phyloP scores from a whole-genome alignment of 75 land plant genomes.

The Selaginella tamariscina region DNA sequence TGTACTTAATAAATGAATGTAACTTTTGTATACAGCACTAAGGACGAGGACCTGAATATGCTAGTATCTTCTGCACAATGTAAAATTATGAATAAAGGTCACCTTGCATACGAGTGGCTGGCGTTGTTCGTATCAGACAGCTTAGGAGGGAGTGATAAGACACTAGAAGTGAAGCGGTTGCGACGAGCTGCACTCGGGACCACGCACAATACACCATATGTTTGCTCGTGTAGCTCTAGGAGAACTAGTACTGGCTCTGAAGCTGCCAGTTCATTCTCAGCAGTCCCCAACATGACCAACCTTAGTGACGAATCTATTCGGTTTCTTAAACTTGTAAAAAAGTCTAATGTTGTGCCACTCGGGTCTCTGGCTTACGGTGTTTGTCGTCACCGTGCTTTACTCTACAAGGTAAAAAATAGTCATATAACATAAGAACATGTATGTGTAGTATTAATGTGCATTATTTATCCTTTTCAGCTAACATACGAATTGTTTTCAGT shows the following conservation, averaged over 20 bases:
- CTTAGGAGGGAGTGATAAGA: conserved; percentile 88
- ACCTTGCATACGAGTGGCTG: conserved; percentile 58
- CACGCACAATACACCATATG: conserved; percentile 51
- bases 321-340: conserved; percentile 41
- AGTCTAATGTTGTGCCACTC: conserved; percentile 71
- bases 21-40: conserved; percentile 31
- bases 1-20: not conserved
- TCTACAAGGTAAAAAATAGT: conserved; percentile 57
- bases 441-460: too few relatives aligned
- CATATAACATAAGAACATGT: too few relatives aligned
- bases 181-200: conserved; percentile 55
- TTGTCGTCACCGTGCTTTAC: conserved; percentile 28
- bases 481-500: conserved; percentile 36
- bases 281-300: conserved; percentile 26
- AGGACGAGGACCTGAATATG: conserved; percentile 78
- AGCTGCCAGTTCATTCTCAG: not conserved
- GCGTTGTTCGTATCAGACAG: conserved; percentile 89
- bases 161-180: conserved; percentile 30
- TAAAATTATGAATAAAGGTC: conserved; percentile 33
- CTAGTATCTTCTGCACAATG: conserved; percentile 55
- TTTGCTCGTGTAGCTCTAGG: conserved; percentile 61
- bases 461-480: too few relatives aligned
- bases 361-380: conserved; percentile 33
- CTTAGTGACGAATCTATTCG: conserved; percentile 64
- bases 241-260: conserved; percentile 8